These are phyloP conservation scores for Brassica cretica DNA, from an alignment of 345 rosid genomes.

Conservation along the genomic window DNA sequence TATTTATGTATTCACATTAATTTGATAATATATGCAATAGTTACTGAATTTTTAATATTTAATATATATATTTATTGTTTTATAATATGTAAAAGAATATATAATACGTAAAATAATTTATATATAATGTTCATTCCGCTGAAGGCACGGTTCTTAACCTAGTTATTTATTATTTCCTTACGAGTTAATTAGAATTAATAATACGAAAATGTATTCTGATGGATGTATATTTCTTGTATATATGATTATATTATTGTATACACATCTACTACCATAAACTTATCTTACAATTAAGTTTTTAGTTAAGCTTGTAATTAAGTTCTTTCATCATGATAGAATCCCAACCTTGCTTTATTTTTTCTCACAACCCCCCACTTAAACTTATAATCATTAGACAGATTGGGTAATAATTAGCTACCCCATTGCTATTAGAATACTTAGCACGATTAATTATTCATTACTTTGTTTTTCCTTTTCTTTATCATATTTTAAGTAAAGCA, in stretches of 20 bases:
- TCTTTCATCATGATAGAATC: conserved; percentile 27
- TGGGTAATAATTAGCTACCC: conserved; percentile 41
- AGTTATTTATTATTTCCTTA: not conserved
- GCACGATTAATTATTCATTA: conserved; percentile 34
- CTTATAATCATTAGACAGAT: conserved; percentile 39
- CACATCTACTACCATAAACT: not conserved
- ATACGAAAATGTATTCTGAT: not conserved
- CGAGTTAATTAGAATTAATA: not conserved
- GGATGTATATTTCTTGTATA: not conserved
- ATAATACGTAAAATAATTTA: too few relatives aligned
- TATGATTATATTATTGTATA: not conserved
- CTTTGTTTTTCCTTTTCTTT: conserved; percentile 30
- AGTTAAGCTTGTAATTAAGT: conserved; percentile 9
- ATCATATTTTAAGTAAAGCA: conserved; percentile 34
- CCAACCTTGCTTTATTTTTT: conserved; percentile 28
- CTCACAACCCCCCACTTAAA: conserved; percentile 40
- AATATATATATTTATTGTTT: too few relatives aligned
- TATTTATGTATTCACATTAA: too few relatives aligned
- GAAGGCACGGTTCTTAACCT: too few relatives aligned
- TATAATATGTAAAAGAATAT: too few relatives aligned
- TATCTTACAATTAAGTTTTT: not conserved
- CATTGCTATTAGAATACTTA: conserved; percentile 32
- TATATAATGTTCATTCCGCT: too few relatives aligned
- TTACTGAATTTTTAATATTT: too few relatives aligned
- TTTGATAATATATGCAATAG: too few relatives aligned